Conservation (phyloP, 768 basidiomycete genomes). For the Amanita jacksonii region DNA sequence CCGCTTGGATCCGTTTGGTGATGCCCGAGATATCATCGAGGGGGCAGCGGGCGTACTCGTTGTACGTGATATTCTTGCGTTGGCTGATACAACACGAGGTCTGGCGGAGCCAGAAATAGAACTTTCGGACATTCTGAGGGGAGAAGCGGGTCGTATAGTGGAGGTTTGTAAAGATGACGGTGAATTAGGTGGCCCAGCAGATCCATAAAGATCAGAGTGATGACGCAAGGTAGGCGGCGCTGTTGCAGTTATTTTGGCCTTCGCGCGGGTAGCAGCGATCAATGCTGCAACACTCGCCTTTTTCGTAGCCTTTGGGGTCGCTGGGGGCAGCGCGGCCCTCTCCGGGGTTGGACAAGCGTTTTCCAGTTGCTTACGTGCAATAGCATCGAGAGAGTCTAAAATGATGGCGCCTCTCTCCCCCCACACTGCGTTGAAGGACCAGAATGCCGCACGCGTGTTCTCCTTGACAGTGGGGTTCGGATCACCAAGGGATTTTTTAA, state of each 20-base stretch:
- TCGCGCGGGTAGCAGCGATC: conserved; percentile 84
- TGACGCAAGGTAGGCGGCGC: conserved; percentile 75
- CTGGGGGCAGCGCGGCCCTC: conserved; percentile 30
- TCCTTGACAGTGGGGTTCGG: conserved; percentile 75
- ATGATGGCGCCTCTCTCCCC: conserved; percentile 54
- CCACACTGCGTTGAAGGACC: conserved; percentile 76
- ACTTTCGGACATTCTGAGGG: conserved; percentile 37
- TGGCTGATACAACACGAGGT: conserved; percentile 30
- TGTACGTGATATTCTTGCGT: neutral
- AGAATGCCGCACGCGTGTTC: conserved; percentile 61
- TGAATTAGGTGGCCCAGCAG: conserved; percentile 36
- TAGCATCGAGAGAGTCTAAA: conserved; percentile 55
- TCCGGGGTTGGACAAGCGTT: conserved; percentile 67
- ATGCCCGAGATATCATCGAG: conserved; percentile 21
- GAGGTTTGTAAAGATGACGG: conserved; percentile 31
- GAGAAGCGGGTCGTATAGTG: conserved; percentile 34
- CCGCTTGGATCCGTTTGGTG: conserved; percentile 26
- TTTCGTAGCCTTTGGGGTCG: conserved; percentile 51
- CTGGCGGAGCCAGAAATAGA: conserved; percentile 36
- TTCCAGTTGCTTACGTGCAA: conserved; percentile 74
- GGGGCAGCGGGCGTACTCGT: conserved; percentile 1
- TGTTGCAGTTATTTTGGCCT: conserved; percentile 74
- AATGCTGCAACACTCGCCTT: conserved; percentile 80
- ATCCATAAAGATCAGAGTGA: conserved; percentile 57
- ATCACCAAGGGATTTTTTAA: conserved; percentile 71